A percentile compares a stretch with the other conserved stretches of the same genome.
Conservation (phyloP, 108 stramenopile species). For the Skeletonema costatum region DNA sequence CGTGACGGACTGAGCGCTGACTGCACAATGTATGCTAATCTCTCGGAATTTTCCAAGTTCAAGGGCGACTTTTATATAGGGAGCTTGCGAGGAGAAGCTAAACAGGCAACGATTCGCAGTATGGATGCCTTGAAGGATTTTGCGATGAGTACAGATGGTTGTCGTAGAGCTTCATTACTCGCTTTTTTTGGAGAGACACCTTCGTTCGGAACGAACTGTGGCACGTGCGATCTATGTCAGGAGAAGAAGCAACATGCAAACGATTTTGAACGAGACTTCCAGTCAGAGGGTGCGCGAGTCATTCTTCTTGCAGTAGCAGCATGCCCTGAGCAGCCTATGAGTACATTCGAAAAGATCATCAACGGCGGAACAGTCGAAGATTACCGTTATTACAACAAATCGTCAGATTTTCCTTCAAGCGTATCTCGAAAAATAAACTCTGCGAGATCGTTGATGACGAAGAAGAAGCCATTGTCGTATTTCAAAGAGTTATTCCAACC, state of each 20-base stretch:
- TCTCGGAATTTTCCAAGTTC: conserved; percentile 74
- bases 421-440: conserved; percentile 11
- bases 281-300: conserved; percentile 54
- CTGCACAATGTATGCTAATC: conserved; percentile 68
- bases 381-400: conserved; percentile 48
- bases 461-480: conserved; percentile 46
- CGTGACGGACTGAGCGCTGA: conserved; percentile 86
- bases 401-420: conserved; percentile 4
- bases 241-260: conserved; percentile 36
- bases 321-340: conserved; percentile 45
- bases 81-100: conserved; percentile 46
- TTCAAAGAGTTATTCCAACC: conserved; percentile 57
- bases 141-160: conserved; percentile 54
- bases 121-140: conserved; percentile 63
- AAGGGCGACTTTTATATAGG: conserved; percentile 78
- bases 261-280: conserved; percentile 73
- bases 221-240: conserved; percentile 79
- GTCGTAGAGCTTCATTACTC: conserved; percentile 69
- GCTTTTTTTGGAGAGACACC: conserved; percentile 77
- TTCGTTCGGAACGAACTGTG: conserved; percentile 72
- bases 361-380: conserved; percentile 55
- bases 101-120: conserved; percentile 36
- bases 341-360: conserved; percentile 56
- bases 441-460: conserved; percentile 26
- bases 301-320: conserved; percentile 48